Conservation (phyloP, 495 filamentous ascomycete genomes). For the Wilcoxina mikolae region DNA sequence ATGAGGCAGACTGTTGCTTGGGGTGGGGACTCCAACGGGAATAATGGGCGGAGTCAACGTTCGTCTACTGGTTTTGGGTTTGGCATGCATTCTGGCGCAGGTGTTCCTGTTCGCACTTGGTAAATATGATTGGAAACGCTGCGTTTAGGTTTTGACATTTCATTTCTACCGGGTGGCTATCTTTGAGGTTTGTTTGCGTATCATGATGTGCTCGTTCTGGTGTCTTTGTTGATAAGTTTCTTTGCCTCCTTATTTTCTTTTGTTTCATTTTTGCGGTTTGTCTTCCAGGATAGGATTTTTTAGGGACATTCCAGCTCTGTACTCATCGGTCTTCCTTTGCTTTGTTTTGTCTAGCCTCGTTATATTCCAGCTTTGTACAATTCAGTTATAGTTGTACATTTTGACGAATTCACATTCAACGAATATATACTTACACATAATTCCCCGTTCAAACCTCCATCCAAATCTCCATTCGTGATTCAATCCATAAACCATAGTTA, state of each 20-base stretch:
- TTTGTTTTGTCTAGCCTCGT: no score
- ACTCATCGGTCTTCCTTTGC: no score
- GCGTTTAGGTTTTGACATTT: constrained; percentile 3
- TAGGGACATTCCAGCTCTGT: background rate
- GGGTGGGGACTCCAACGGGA: constrained; percentile 14
- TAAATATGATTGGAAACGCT: constrained; percentile 5
- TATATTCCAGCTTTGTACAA: no score
- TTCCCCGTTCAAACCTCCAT: no score
- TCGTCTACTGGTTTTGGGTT: constrained; percentile 15
- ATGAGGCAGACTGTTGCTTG: constrained; percentile 21
- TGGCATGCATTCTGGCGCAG: constrained; percentile 25
- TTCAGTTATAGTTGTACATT: no score
- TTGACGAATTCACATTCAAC: no score
- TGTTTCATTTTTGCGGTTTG: background rate
- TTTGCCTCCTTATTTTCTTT: constrained; percentile 2
- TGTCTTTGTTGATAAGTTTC: constrained; percentile 6
- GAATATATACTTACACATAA: no score
- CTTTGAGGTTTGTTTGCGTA: background rate
- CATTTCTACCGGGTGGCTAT: background rate
- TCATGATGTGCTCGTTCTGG: constrained; percentile 5
- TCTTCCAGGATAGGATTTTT: background rate
- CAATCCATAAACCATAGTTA: no score
- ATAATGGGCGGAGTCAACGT: constrained; percentile 3
- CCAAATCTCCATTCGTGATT: no score
- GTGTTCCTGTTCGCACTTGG: constrained; percentile 26